phyloP scores from a whole-genome alignment of 2,329 filamentous ascomycete genomes.

The Penicillium griseofulvum region DNA sequence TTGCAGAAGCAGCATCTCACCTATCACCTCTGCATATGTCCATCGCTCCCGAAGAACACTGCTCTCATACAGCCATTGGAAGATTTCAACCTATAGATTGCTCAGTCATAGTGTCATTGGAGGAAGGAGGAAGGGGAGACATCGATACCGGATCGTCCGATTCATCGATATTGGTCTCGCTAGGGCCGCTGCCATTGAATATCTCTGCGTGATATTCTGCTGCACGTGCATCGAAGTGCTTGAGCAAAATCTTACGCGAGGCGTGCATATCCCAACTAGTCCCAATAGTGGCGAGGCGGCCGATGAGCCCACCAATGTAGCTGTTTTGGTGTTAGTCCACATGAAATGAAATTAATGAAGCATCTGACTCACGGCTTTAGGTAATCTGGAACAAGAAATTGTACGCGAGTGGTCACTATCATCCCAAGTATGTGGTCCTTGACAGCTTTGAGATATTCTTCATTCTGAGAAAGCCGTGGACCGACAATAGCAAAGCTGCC shows the following conservation, averaged over 20 bases:
- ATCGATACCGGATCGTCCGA: constrained; percentile 11
- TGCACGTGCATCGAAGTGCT: constrained; percentile 21
- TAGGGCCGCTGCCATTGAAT: not conserved
- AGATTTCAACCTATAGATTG: constrained; percentile 18
- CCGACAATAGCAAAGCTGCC: constrained; percentile 22
- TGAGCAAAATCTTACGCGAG: constrained; percentile 19
- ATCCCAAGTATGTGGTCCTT: constrained; percentile 25
- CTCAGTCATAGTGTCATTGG: not conserved
- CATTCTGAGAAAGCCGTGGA: constrained; percentile 16
- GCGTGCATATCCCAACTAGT: constrained; percentile 23
- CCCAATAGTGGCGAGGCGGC: constrained; percentile 12
- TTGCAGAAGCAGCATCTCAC: constrained; percentile 22
- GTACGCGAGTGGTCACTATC: constrained; percentile 22
- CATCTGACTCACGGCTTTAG: constrained; percentile 15
- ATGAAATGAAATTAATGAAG: not conserved
- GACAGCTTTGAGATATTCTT: constrained; percentile 21
- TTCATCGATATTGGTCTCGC: not conserved
- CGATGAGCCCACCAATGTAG: constrained; percentile 19
- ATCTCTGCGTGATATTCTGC: constrained; percentile 20
- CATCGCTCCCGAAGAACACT: constrained; percentile 17
- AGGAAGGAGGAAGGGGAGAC: not conserved
- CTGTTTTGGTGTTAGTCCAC: constrained; percentile 1
- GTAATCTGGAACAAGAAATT: constrained; percentile 21
- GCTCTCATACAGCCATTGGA: constrained; percentile 22
- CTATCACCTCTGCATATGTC: constrained; percentile 22